phyloP scores from a whole-genome alignment of 2,329 filamentous ascomycete species.

The Bipolaris bicolor region DNA sequence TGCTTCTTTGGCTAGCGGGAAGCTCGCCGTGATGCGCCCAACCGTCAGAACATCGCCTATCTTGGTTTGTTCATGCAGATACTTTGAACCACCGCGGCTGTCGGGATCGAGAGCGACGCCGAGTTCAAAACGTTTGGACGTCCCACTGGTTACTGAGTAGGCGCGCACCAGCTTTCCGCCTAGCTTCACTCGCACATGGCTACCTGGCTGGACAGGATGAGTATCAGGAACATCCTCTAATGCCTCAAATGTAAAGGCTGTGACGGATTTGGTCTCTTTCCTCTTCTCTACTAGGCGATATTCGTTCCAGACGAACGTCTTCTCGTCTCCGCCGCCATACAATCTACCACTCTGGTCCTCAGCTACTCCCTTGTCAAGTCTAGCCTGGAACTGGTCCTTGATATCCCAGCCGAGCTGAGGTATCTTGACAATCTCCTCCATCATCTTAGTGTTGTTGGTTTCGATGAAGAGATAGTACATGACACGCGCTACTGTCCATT shows the following conservation, averaged over 20 bases:
- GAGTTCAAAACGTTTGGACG: conserved; percentile 59
- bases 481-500: conserved; percentile 68
- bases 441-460: conserved; percentile 55
- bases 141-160: conserved; percentile 66
- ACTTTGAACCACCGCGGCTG: conserved; percentile 67
- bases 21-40: conserved; percentile 58
- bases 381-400: conserved; percentile 58
- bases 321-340: conserved; percentile 34
- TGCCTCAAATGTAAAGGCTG: conserved; percentile 61
- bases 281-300: conserved; percentile 58
- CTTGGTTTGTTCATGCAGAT: conserved; percentile 59
- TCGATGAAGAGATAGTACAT: conserved; percentile 68
- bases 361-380: conserved; percentile 57
- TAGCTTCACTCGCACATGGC: conserved; percentile 64
- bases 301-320: conserved; percentile 44
- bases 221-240: conserved; percentile 40
- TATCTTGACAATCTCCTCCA: conserved; percentile 51
- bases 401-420: conserved; percentile 58
- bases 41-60: conserved; percentile 60
- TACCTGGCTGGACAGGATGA: conserved; percentile 53
- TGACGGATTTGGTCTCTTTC: conserved; percentile 58
- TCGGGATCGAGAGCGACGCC: conserved; percentile 63
- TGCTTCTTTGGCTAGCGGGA: conserved; percentile 55
- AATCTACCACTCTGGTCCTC: conserved; percentile 41
- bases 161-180: conserved; percentile 62